phyloP scores from a whole-genome alignment of 129 eudicot genomes.

The Mikania micrantha region DNA sequence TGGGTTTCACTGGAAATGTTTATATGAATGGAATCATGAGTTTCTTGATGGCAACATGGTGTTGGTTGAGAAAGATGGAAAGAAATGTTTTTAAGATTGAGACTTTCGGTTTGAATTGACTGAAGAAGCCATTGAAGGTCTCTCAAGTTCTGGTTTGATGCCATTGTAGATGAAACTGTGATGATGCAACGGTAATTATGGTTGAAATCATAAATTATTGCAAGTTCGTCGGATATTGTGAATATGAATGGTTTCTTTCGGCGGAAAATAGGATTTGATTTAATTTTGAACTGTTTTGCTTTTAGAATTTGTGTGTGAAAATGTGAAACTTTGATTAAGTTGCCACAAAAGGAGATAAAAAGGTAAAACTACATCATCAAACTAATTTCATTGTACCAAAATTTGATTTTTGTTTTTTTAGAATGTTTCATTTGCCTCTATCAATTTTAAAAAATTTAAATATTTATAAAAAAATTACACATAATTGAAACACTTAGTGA shows the following conservation, averaged over 20 bases:
- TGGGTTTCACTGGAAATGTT: slow-evolving; percentile 42
- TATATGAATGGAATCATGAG: slow-evolving; percentile 58
- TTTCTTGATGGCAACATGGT: slow-evolving; percentile 65
- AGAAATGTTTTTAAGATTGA: slow-evolving; percentile 48
- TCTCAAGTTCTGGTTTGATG: slow-evolving; percentile 39
- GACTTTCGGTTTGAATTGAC: slow-evolving; percentile 39
- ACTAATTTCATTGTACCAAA: no score
- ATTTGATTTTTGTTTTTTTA: no score
- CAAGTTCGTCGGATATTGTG: slow-evolving; percentile 3
- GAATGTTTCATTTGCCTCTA: no score
- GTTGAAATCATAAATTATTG: background rate
- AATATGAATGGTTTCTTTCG: slow-evolving; percentile 32
- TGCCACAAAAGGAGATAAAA: background rate
- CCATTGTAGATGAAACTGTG: slow-evolving; percentile 29
- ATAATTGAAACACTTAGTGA: no score
- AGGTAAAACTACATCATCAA: slow-evolving; percentile 10
- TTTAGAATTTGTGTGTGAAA: slow-evolving; percentile 15
- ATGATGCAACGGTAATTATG: background rate
- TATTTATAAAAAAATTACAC: no score
- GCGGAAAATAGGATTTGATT: slow-evolving; percentile 18
- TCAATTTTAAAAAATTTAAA: no score
- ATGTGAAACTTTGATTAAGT: slow-evolving; percentile 18
- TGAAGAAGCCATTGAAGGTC: slow-evolving; percentile 62
- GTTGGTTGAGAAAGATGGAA: slow-evolving; percentile 61
- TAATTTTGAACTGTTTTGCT: slow-evolving; percentile 16